Conservation (phyloP, 768 basidiomycete genomes). For the Naganishia onofrii region DNA sequence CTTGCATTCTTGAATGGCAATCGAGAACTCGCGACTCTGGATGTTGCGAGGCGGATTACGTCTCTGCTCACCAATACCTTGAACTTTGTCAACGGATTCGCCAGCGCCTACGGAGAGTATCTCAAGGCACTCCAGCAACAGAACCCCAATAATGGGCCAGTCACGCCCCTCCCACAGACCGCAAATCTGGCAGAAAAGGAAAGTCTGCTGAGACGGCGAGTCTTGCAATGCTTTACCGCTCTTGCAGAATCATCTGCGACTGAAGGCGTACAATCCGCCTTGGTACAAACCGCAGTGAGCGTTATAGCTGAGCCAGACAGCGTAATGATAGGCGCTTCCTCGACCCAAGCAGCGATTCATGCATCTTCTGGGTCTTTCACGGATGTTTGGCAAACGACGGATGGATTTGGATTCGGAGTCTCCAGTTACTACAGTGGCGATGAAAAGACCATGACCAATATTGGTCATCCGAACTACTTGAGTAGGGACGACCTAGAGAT, state of each 20-base stretch:
- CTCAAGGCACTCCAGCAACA: slow-evolving; percentile 53
- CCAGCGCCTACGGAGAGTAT: slow-evolving; percentile 69
- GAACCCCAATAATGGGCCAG: slow-evolving; percentile 33
- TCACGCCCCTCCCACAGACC: slow-evolving; percentile 34
- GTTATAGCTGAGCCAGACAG: slow-evolving; percentile 87
- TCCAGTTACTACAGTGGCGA: slow-evolving; percentile 54
- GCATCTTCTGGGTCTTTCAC: slow-evolving; percentile 79
- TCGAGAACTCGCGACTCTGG: slow-evolving; percentile 74
- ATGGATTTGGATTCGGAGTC: slow-evolving; percentile 90
- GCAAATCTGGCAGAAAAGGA: slow-evolving; percentile 67
- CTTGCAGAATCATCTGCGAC: slow-evolving; percentile 76
- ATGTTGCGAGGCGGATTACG: slow-evolving; percentile 82
- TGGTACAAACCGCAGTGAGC: slow-evolving; percentile 76
- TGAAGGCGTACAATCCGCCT: slow-evolving; percentile 72
- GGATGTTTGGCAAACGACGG: slow-evolving; percentile 77
- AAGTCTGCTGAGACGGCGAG: slow-evolving; percentile 73
- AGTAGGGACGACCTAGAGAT: slow-evolving; percentile 79
- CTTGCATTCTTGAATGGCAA: slow-evolving; percentile 84
- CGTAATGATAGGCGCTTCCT: slow-evolving; percentile 61
- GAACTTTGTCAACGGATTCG: slow-evolving; percentile 81
- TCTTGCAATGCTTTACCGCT: slow-evolving; percentile 83
- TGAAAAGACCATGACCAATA: not conserved
- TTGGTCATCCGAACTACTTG: slow-evolving; percentile 46
- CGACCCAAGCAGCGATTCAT: slow-evolving; percentile 80
- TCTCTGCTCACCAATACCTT: slow-evolving; percentile 84